Percentiles rank a stretch among this genome's conserved stretches.
These are phyloP conservation scores for Haematococcus lacustris DNA, from an alignment of 139 green algal genomes.

Conservation along the genomic window DNA sequence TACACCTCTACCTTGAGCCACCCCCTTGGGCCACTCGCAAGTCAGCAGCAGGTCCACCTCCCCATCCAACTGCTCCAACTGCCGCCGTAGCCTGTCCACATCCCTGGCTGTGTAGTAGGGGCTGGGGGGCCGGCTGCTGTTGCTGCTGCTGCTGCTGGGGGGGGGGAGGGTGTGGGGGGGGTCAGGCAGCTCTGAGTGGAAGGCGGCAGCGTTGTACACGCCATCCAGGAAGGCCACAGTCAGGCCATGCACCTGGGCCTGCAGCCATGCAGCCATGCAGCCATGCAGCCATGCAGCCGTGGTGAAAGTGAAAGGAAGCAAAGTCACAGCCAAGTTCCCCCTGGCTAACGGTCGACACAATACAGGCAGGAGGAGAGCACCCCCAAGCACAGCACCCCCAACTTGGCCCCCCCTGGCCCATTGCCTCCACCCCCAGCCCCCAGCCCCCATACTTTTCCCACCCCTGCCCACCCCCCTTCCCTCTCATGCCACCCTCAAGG, in stretches of 20 bases:
- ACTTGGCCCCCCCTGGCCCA: too few relatives aligned
- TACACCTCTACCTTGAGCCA: not conserved
- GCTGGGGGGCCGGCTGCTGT: slow-evolving; percentile 10
- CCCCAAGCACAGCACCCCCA: too few relatives aligned
- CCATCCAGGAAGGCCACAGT: slow-evolving; percentile 78
- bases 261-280: not conserved
- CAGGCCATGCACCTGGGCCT: slow-evolving; percentile 50
- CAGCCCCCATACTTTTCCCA: too few relatives aligned
- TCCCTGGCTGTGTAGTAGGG: slow-evolving; percentile 57
- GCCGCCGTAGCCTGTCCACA: slow-evolving; percentile 45
- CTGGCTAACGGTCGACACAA: not conserved
- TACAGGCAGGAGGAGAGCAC: not conserved
- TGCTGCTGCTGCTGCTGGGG: too few relatives aligned
- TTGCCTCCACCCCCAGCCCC: too few relatives aligned
- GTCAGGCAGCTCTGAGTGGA: slow-evolving; percentile 2
- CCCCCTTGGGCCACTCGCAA: slow-evolving; percentile 68
- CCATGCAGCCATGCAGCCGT: not conserved
- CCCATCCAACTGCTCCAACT: slow-evolving; percentile 37
- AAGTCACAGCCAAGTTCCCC: not conserved
- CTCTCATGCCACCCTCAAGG: not conserved
- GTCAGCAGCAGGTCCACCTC: slow-evolving; percentile 86
- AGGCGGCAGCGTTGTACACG: slow-evolving; percentile 43
- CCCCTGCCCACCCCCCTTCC: too few relatives aligned
- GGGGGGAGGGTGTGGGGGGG: too few relatives aligned
- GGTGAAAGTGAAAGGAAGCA: not conserved